Evolutionary conservation across 495 filamentous ascomycete genomes (phyloP).

Genomic region (Baudoinia panamericana): DNA sequence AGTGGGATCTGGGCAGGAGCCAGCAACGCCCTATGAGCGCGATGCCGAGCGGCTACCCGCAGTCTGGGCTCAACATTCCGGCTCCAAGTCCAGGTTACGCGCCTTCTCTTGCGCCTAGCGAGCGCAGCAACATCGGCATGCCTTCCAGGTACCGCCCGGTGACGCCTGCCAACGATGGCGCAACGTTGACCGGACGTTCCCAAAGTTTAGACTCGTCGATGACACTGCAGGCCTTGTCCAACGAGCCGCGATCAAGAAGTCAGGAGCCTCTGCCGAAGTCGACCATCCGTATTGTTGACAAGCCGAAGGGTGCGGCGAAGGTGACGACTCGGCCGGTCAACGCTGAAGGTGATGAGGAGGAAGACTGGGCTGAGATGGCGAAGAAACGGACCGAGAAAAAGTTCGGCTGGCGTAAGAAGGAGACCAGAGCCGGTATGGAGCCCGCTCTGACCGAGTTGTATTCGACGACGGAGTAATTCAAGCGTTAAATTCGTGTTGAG

Average conservation of each 20-base stretch:
- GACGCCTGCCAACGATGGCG: conserved; percentile 34
- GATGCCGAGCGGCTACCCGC: conserved; percentile 12
- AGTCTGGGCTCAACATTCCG: conserved; percentile 26
- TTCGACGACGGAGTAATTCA: background rate
- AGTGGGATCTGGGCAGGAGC: conserved; percentile 1
- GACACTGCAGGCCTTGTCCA: conserved; percentile 20
- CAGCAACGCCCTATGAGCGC: conserved; percentile 8
- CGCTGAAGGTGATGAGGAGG: conserved; percentile 64
- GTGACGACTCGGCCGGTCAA: conserved; percentile 1
- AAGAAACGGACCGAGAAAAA: conserved; percentile 72
- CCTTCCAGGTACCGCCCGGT: conserved; percentile 90
- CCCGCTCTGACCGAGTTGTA: conserved; percentile 5
- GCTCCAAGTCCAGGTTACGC: conserved; percentile 41
- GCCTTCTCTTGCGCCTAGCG: conserved; percentile 76
- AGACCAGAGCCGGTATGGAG: background rate
- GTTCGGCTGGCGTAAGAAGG: conserved; percentile 55
- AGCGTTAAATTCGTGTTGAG: conserved; percentile 2
- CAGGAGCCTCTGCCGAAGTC: background rate
- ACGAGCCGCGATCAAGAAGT: conserved; percentile 2
- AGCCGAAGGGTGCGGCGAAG: conserved; percentile 16
- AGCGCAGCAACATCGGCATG: conserved; percentile 83
- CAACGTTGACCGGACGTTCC: conserved; percentile 7
- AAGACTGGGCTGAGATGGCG: conserved; percentile 77
- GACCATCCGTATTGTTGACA: conserved; percentile 16
- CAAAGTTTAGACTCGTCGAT: conserved; percentile 29